phyloP scores from a whole-genome alignment of 208 protist species.

The Acanthamoeba healyi region DNA sequence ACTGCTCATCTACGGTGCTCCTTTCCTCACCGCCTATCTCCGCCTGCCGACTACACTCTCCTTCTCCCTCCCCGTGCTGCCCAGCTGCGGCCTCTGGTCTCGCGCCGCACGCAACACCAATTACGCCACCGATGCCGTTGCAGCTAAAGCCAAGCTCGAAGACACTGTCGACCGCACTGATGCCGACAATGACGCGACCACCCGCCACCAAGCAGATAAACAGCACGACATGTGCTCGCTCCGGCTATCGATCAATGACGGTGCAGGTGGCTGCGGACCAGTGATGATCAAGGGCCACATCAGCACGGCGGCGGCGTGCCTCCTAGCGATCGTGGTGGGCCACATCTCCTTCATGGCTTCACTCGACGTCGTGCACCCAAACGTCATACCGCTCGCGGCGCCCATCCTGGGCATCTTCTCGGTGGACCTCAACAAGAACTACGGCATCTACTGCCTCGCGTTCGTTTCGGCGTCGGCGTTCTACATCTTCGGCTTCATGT shows the following conservation, averaged over 20 bases:
- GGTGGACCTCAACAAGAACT: constrained; percentile 32
- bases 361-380: constrained; percentile 30
- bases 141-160: not conserved
- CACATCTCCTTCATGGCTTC: constrained; percentile 3
- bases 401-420: not conserved
- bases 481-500: constrained; percentile 60
- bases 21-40: not conserved
- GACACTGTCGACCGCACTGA: not conserved
- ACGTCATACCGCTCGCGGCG: not conserved
- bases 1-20: constrained; percentile 38
- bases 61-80: not conserved
- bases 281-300: not conserved
- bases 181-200: not conserved
- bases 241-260: not conserved
- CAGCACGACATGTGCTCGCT: not conserved
- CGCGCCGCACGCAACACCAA: not conserved
- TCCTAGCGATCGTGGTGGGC: not conserved
- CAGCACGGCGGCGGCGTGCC: not conserved
- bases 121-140: not conserved
- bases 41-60: constrained; percentile 1
- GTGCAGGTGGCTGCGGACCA: not conserved
- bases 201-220: not conserved
- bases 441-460: constrained; percentile 32
- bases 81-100: not conserved
- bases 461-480: constrained; percentile 25